Evolutionary conservation across 1,284 basidiomycete species (phyloP), one percentile per base, ranked within the genome.

Genomic region (Earliella scabrosa): DNA sequence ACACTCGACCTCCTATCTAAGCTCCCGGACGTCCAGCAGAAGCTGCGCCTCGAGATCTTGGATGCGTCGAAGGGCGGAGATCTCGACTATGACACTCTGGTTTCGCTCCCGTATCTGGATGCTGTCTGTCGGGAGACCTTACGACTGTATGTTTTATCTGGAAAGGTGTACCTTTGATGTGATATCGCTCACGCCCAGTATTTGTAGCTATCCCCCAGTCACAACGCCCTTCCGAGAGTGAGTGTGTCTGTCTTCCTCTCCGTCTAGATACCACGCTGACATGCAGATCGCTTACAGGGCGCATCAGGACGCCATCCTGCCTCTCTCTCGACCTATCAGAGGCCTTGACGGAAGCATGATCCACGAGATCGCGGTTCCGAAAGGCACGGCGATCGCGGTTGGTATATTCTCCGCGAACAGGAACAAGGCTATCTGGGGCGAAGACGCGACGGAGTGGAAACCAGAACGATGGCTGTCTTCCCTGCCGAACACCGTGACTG

Each of bases 311-410:
- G 51, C 59, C 41, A 47, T 59, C 47, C 48, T 70, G 64, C 54
- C 67, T 63, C 59, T 61, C 23, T 64, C 63, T 14, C 29, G 64
- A 56, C 64, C 63, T 1, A 60, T 64, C 35, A 47, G 32, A 8
- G 65, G 60, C 11, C 32, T 36, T 4, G 57, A 64, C 38, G 80
- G 78, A 0, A 48, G 72, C 41, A 56, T 63, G 0, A 68, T 79
- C 2, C 66, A 74, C 34, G 69, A 70, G 21, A 64, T 86, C 31
- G 52, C 71, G 1, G 66, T 79, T 14, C 61, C 67, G 21, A 79
- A 80, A 56, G 81, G 79, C 2, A 79, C 63, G 4, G 48, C 49
- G 21, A 49, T 70, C 24, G 52, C 67, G 14, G 54, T 69, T 39
- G 65, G 64, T 26, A 59, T 68, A 10, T 55, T 61, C 7, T 63